Base-by-base conservation (phyloP, 2,329 filamentous ascomycete species). In the Sordariomycetes sp. region DNA sequence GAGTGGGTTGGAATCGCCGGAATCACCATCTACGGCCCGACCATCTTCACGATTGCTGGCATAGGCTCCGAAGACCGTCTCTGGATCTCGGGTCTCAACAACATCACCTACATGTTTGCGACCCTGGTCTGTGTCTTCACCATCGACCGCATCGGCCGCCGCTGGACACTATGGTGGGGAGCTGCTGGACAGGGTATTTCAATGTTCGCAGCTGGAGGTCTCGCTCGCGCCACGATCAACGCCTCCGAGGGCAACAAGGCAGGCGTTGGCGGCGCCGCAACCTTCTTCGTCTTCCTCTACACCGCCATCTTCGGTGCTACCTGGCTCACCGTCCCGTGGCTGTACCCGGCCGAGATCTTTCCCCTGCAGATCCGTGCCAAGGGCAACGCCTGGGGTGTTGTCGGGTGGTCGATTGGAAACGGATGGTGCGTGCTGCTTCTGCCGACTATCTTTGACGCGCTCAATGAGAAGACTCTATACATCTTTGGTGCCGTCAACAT, bases 341-440 rank as follows among this genome's bases (percentile, higher is more conserved):
- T 82, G 0, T 82, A 82, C 36, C 78, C 77, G 0, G 78, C 81
- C 2, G 81, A 87, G 49, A 86, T 86, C 36, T 86, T 84, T 46
- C 80, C 82, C 0, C 56, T 85, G 0, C 70, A 80, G 39, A 70
- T 85, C 1, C 70, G 82, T 16, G 82, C 82, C 2, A 79, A 81
- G 44, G 82, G 82, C 6, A 86, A 86, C 39, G 79, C 82, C 0
- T 86, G 75, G 70, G 81, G 82, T 15, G 81, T 86, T 0, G 71
- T 85, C 0, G 82, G 82, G 0, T 87, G 82, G 82, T 74, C 68
- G 11, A 83, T 86, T 33, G 82, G 82, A 1, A 85, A 85, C 42
- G 80, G 79, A 12, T 82, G 77, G 75, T 36, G 37, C 21, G 55
- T 57, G 1, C 59, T 77, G 0, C 55, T 77, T 1, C 66, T 69